Evolutionary conservation across 2,329 filamentous ascomycete species (phyloP).

Genomic region (Ophiostoma sp.): DNA sequence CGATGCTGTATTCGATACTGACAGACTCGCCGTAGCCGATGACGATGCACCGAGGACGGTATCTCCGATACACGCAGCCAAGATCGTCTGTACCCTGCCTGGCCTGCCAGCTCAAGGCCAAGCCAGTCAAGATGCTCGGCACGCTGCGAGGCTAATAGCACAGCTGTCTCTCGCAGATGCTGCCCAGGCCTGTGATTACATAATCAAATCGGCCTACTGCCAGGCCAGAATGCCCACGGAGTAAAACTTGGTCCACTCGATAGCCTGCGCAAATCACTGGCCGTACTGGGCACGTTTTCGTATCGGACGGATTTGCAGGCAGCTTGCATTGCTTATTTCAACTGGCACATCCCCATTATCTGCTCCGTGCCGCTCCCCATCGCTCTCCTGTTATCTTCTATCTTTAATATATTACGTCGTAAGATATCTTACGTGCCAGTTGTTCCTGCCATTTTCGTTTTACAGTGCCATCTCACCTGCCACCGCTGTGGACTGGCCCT

Average conservation of each 20-base stretch:
- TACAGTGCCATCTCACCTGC: background rate
- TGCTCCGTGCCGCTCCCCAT: background rate
- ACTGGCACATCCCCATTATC: background rate
- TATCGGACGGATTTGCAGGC: background rate
- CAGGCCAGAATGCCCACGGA: background rate
- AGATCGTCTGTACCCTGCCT: background rate
- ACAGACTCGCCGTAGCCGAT: too few relatives aligned
- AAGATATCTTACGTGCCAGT: background rate
- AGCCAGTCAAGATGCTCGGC: background rate
- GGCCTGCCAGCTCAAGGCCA: background rate
- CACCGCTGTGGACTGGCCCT: background rate
- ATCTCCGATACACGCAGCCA: constrained; percentile 4
- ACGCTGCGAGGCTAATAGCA: background rate
- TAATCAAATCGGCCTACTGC: background rate
- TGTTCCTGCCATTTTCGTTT: background rate
- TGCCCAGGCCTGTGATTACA: background rate
- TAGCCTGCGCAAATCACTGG: constrained; percentile 4
- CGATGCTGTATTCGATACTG: background rate
- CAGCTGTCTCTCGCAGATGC: background rate
- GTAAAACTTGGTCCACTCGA: background rate
- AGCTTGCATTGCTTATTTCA: background rate
- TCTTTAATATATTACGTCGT: background rate
- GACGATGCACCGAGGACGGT: background rate
- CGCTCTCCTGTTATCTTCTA: background rate
- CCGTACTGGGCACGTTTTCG: constrained; percentile 14